Evolutionary conservation across 169 alveolate genomes (phyloP), one percentile per base, ranked within the genome.

Genomic region (Plasmodium ovale): DNA sequence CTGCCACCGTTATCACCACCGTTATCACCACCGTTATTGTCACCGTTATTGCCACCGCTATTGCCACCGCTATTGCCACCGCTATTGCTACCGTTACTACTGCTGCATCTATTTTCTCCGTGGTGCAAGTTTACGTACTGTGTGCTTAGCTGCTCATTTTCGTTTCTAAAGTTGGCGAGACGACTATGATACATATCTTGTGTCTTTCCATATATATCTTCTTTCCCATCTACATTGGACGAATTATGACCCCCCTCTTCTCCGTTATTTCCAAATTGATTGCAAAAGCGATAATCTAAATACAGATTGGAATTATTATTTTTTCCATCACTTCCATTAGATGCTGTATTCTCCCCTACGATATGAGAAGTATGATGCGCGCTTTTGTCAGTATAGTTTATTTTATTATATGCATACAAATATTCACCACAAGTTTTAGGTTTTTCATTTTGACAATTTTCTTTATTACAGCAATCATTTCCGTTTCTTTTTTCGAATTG

Each of bases 361-460:
- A 3, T 27, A 9, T 29, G 35, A 0, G 87, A 14, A 60, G 10
- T 21, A 1, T 21, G 27, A 35, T 19, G 29, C 29, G 1, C 49
- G 31, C 31, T 72, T 35, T 62, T 47, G 19, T 56, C 72, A 10
- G 5, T 23, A 72, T 29, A 10, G 56, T 31, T 72, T 42, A 31
- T 19, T 72, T 72, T 54, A 12, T 14, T 33, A 53, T 56, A 21
- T 44, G 23, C 19, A 39, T 54, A 72, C 31, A 35, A 54, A 56
- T 72, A 9, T 44, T 72, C 87, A 19, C 27, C 27, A 25, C 14
- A 72, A 19, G 14, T 27, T 9, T 12, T 33, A 0, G 49, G 10
- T 0, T 56, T 29, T 44, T 47, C 51, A 31, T 7, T 53, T 69
- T 69, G 54, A 54, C 10, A 14, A 49, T 69, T 56, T 37, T 69